Evolutionary conservation across 2,329 filamentous ascomycete species (phyloP).

Genomic region (Pseudogymnoascus sp.): DNA sequence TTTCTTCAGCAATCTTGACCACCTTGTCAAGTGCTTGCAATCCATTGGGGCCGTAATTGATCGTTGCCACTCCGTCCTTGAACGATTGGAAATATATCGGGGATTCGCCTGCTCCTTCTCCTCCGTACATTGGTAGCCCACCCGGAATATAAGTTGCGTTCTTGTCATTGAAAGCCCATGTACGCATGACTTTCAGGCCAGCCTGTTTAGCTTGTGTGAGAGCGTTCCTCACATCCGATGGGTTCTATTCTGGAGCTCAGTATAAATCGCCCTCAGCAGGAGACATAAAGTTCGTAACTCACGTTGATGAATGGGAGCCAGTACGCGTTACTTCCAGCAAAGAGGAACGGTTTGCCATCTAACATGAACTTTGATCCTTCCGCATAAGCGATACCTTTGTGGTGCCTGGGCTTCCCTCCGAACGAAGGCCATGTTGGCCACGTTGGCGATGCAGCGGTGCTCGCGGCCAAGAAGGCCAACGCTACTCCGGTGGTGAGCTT

Average conservation of each 20-base stretch:
- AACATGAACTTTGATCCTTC: constrained; percentile 43
- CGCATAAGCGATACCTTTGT: constrained; percentile 38
- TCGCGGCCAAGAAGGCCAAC: not conserved
- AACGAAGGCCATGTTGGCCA: not conserved
- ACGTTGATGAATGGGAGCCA: constrained; percentile 48
- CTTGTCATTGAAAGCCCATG: constrained; percentile 50
- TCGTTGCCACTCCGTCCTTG: constrained; percentile 18
- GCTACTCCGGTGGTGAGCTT: not conserved
- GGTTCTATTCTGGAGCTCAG: not conserved
- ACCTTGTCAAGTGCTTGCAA: constrained; percentile 41
- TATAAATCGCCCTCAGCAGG: constrained; percentile 35
- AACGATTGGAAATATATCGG: constrained; percentile 21
- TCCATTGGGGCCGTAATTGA: constrained; percentile 26
- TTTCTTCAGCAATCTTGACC: constrained; percentile 39
- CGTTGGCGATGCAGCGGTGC: not conserved
- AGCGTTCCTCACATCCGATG: constrained; percentile 26
- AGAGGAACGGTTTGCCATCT: constrained; percentile 46
- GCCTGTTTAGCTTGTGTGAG: constrained; percentile 29
- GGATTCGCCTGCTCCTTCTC: constrained; percentile 20
- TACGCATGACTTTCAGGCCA: constrained; percentile 44
- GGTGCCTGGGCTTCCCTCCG: not conserved
- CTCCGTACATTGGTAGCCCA: constrained; percentile 41
- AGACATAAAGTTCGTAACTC: constrained; percentile 13
- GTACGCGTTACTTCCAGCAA: constrained; percentile 49
- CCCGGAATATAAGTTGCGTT: constrained; percentile 40